Percentiles rank a stretch among this genome's conserved stretches.
Evolutionary conservation across 306 rosid species (phyloP).

Genomic region (Coriaria nepalensis): DNA sequence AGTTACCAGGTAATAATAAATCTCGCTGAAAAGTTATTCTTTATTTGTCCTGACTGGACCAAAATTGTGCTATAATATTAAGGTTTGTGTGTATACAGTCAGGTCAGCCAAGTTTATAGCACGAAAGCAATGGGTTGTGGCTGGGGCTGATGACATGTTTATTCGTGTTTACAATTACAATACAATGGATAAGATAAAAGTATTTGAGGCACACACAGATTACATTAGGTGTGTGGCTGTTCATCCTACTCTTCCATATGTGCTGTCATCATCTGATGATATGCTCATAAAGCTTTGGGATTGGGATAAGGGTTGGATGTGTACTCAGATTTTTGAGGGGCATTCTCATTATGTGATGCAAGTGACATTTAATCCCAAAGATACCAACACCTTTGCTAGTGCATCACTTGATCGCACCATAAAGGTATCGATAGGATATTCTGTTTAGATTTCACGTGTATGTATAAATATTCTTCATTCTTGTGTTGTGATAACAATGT

Average conservation of each 20-base stretch:
- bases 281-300: conserved; percentile 99
- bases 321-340: conserved; percentile 98
- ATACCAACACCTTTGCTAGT: conserved; percentile 97
- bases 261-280: conserved; percentile 95
- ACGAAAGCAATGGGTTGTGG: conserved; percentile 97
- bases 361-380: conserved; percentile 98
- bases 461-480: not conserved
- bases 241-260: conserved; percentile 94
- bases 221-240: conserved; percentile 98
- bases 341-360: conserved; percentile 99
- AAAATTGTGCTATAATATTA: not conserved
- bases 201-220: conserved; percentile 96
- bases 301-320: conserved; percentile 99
- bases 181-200: conserved; percentile 96
- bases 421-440: conserved; percentile 44
- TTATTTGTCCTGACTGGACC: conserved; percentile 5
- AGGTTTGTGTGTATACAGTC: conserved; percentile 44
- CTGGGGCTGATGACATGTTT: conserved; percentile 98
- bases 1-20: conserved; percentile 65
- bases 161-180: conserved; percentile 97
- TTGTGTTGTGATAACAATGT: too few species aligned
- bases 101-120: conserved; percentile 98
- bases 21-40: conserved; percentile 12
- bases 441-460: conserved; percentile 8
- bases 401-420: conserved; percentile 99